Evolutionary conservation across 371 early-diverging fungal genomes (phyloP), one percentile per base, ranked within the genome.

Genomic region (Mucor irregularis): DNA sequence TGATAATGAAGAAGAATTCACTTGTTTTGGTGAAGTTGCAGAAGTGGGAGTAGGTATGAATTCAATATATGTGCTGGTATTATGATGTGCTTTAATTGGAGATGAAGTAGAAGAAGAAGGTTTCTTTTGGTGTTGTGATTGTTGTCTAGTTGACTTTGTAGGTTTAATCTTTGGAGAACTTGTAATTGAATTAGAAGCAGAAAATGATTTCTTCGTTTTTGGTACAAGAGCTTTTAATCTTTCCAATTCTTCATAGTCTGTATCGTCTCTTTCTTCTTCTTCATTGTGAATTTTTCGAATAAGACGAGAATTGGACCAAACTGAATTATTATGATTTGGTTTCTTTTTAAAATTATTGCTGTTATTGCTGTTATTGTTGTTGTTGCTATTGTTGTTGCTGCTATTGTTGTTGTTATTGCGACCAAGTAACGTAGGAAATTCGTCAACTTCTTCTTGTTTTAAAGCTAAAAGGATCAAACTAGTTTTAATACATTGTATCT

Each of bases 181-280:
- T 10, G 47, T 19, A 0, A 44, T n/a, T 8, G 46, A 46, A 34
- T 37, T 37, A 10, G 55, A 46, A 19, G 30, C 31, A 13, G 49
- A 48, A 14, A 56, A 14, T 30, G 49, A 57, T 34, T 49, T 50
- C 34, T 46, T 62, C 17, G 58, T 57, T 44, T 63, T 63, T 3
- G 63, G 63, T 7, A 63, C 63, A 10, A 63, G 49, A n/a, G 63
- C 63, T 44, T 63, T 63, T 49, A 63, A 31, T 39, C 53, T 52
- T 44, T 63, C 63, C 9, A 57, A 39, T 31, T 56, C 62, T 17
- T 62, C 57, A 24, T 21, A 24, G 24, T 24, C 44, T 35, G 48
- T 54, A 16, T 56, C 57, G 2, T 56, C 57, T 22, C 34, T 30
- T 25, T 38, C 28, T 17, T 50, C 40, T 10, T 34, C 34, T 35